Base-by-base conservation (phyloP, 2,329 filamentous ascomycete species). In the Thielaviopsis euricoi region DNA sequence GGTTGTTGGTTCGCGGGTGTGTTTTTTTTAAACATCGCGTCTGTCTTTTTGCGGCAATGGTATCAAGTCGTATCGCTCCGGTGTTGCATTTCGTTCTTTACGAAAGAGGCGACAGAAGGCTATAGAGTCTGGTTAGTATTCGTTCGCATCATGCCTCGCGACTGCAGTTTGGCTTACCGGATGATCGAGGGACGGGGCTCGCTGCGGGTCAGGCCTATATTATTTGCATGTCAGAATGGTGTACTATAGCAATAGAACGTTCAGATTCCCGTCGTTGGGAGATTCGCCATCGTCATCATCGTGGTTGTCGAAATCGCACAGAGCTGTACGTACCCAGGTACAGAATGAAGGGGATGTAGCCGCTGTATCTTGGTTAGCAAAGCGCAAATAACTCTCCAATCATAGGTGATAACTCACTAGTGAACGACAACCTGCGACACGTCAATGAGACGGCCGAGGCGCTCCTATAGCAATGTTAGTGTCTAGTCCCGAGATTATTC, bases 381-480 rank as follows among this genome's bases (percentile, higher is more conserved):
- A 53, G 19, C 12, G 4, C 19, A 52, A 21, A 9, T 15, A 17
- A 43, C 37, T 55, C 13, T 46, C 0, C 19, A 9, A 17, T 49
- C 55, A 10, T 21, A 26, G 3, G 29, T 33, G n/a, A 54, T 43
- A 26, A 69, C 86, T 64, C 81, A 94, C 89, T 97, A 98, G 76
- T 98, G 93, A 68, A 98, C 86, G 61, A 87, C 89, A 67, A 96
- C 85, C 67, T 90, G 83, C 62, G 89, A 93, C 71, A 96, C 76
- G 73, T 97, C 93, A 71, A 98, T 93, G 75, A 97, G 80, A 78
- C 90, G 91, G 68, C 87, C 85, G 74, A 98, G 95, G 78, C 93
- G 89, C 85, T 98, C 93, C 91, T 96, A 66, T 64, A 56, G 25
- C 21, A 6, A 43, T 43, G 49, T 57, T 57, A 57, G 37, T 58